Evolutionary conservation across 805 yeast genomes (phyloP), one percentile per base, ranked within the genome.

Genomic region (Ogataea neopini): DNA sequence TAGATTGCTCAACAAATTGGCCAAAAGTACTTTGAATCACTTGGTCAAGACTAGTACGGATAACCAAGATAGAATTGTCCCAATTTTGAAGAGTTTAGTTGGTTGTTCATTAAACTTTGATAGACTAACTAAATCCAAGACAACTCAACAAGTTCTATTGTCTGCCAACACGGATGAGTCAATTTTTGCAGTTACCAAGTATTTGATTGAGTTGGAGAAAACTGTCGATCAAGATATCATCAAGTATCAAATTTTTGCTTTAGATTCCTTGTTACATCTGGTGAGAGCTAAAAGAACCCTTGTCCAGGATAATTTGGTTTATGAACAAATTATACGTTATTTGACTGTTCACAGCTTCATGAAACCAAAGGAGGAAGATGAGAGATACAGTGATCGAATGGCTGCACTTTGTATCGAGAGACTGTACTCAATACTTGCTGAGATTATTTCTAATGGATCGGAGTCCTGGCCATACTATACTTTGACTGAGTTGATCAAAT

Each of bases 21-120:
- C 96, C 1, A 77, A 76, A 40, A 72, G 70, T 48, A 73, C 78
- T 0, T 66, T 86, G 38, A 59, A 67, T 3, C 53, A 71, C 2
- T 67, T 85, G 11, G 69, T 75, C 2, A 67, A 68, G 2, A 54
- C 57, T 4, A 71, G 71, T 50, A 62, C 64, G 32, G 46, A 57
- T 1, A 66, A 77, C 45, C 72, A 77, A 2, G 53, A 59, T 14
- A 68, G 72, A 45, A 55, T 60, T 26, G 34, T 63, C 1, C 57
- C 66, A 1, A 45, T 64, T 11, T 42, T 66, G 25, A 47, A 50
- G 43, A 54, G 56, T 1, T 45, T 83, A 2, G 54, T 79, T 13
- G 72, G 73, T 22, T 87, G 87, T 4, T 75, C 80, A 33, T 72
- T 86, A 58, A 81, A 81, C 50, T 90, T 91, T 64, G 97, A 91